These are phyloP conservation scores for Stenogyne calaminthoides DNA, from an alignment of 305 asterid genomes.

Conservation along the genomic window DNA sequence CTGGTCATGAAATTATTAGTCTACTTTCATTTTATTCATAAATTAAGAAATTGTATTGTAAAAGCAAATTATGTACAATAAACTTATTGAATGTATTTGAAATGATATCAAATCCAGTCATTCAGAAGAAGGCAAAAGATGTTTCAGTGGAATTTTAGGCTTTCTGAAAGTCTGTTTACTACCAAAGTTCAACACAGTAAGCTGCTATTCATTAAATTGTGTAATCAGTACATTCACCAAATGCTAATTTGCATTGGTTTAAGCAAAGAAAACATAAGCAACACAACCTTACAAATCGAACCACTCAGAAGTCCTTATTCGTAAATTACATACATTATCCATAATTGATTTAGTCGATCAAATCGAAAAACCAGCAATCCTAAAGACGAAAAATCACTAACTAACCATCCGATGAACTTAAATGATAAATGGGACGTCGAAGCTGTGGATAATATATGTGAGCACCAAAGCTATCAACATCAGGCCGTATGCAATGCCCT, in stretches of 20 bases:
- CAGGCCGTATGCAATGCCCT: conserved; percentile 66
- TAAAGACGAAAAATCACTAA: conserved; percentile 23
- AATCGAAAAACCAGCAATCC: conserved; percentile 21
- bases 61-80: neutral
- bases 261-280: neutral
- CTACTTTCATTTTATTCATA: too few relatives aligned
- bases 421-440: conserved; percentile 44
- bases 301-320: conserved; percentile 8
- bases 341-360: conserved; percentile 21
- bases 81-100: neutral
- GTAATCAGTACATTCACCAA: neutral
- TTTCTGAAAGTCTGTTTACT: neutral
- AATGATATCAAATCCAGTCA: neutral
- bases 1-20: neutral
- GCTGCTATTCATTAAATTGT: neutral
- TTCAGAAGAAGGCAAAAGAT: neutral
- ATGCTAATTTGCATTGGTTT: neutral
- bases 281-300: neutral
- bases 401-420: conserved; percentile 24
- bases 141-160: neutral
- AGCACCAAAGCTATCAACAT: conserved; percentile 71
- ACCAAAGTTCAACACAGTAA: neutral
- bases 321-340: conserved; percentile 18
- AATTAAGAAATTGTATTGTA: neutral
- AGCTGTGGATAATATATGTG: conserved; percentile 64